A percentile compares a stretch with the other conserved stretches of the same genome.
These are phyloP conservation scores for Didymella segeticola DNA, from an alignment of 2,329 filamentous ascomycete genomes.

Conservation along the genomic window DNA sequence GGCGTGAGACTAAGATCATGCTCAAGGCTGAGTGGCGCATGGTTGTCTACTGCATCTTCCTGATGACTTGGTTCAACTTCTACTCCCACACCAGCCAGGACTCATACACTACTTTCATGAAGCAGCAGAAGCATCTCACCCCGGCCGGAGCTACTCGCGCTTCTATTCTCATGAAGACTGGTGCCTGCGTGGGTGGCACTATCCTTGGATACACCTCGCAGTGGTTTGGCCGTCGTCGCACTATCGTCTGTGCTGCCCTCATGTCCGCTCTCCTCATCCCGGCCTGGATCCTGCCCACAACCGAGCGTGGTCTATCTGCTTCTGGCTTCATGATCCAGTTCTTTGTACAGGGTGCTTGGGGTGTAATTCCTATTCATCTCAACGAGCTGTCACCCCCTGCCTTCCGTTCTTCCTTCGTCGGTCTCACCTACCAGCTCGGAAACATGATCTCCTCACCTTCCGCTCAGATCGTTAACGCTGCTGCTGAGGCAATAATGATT, in stretches of 20 bases:
- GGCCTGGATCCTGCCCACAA: conserved; percentile 72
- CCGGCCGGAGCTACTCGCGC: conserved; percentile 72
- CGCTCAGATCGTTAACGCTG: conserved; percentile 78
- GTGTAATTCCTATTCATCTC: conserved; percentile 67
- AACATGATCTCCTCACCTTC: conserved; percentile 77
- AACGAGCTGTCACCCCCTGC: conserved; percentile 75
- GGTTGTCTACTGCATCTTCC: conserved; percentile 76
- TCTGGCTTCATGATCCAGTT: conserved; percentile 72
- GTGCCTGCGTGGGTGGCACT: conserved; percentile 75
- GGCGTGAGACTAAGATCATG: conserved; percentile 73
- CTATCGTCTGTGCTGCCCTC: conserved; percentile 67
- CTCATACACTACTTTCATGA: conserved; percentile 82
- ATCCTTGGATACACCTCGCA: conserved; percentile 78
- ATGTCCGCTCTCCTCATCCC: conserved; percentile 69
- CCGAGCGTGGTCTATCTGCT: conserved; percentile 65
- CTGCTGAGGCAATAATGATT: conserved; percentile 65
- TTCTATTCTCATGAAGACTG: conserved; percentile 81
- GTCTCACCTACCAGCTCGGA: conserved; percentile 75
- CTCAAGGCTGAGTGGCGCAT: conserved; percentile 75
- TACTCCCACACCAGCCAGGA: conserved; percentile 84
- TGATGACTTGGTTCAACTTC: conserved; percentile 72
- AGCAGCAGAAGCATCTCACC: conserved; percentile 71
- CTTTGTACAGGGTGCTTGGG: conserved; percentile 55
- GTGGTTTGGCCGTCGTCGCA: conserved; percentile 74
- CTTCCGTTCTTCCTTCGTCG: conserved; percentile 74